These are phyloP conservation scores for Aspergillus hiratsukae DNA, from an alignment of 2,329 filamentous ascomycete genomes.

Conservation along the genomic window DNA sequence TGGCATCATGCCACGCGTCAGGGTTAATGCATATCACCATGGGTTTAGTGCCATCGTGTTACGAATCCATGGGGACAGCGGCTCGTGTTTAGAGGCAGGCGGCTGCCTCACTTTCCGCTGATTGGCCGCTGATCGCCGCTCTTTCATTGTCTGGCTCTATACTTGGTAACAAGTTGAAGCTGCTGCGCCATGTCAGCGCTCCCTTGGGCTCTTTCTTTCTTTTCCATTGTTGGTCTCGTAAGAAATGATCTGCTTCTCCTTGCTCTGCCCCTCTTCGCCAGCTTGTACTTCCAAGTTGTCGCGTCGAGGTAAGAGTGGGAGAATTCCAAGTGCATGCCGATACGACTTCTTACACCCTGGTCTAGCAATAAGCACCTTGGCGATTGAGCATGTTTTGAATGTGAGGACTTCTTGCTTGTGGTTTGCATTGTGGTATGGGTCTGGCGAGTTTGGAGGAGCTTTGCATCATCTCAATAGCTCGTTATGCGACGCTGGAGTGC, in stretches of 20 bases:
- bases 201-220: constrained; percentile 2
- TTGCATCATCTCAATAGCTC: neutral
- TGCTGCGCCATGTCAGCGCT: constrained; percentile 21
- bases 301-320: neutral
- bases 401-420: neutral
- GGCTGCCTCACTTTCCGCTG: neutral
- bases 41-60: neutral
- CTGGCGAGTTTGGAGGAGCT: neutral
- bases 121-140: neutral
- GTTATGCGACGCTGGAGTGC: neutral
- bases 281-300: neutral
- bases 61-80: neutral
- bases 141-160: neutral
- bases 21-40: neutral
- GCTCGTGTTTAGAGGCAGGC: neutral
- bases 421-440: neutral
- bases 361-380: neutral
- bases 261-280: constrained; percentile 1
- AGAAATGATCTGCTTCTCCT: neutral
- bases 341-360: neutral
- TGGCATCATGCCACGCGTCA: neutral
- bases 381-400: neutral
- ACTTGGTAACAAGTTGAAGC: constrained; percentile 4
- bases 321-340: neutral
- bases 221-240: neutral